Evolutionary conservation across 352 stramenopile genomes (phyloP), one percentile per base, ranked within the genome.

Genomic region (Pythium phragmiticola): DNA sequence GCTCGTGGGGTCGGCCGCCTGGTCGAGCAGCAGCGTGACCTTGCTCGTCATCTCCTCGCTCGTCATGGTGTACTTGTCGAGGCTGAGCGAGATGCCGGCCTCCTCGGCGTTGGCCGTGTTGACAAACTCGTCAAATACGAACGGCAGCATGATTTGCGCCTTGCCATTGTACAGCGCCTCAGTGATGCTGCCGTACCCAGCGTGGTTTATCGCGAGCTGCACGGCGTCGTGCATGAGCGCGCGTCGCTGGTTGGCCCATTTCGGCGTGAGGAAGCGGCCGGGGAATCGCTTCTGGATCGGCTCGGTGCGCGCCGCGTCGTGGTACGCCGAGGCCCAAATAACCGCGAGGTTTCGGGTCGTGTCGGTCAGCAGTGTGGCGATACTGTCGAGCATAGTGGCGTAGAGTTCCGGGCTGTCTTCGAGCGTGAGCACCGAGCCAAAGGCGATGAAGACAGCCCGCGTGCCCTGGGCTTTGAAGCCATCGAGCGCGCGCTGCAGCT

Each of bases 51-150:
- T 65, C 21, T 70, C 63, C 7, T 70, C 57, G 45, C 56, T 65
- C 17, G 63, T 70, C 49, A 70, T 62, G 19, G 63, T 70, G 57
- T 70, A 65, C 50, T 70, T 70, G 63, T 70, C 57, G n/a, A 70
- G 43, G n/a, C 47, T 58, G 12, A 70, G 63, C 34, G 63, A 61
- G 45, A 70, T 65, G n/a, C 57, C 56, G 30, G 57, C 50, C n/a
- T 61, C 57, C 19, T 70, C 50, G 21, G 49, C 63, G 45, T 65
- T 65, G 14, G 47, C 50, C 34, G 63, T 58, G 57, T 70, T 70
- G n/a, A 65, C 50, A 52, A 70, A 70, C 57, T 70, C 49, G 51
- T 70, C 63, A 34, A 65, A 65, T 17, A 65, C 48, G 33, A 70
- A 59, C 33, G 63, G 63, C 49, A 70, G 56, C 63, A 70, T 65